A percentile compares a stretch with the other conserved stretches of the same genome.
phyloP scores from a whole-genome alignment of 305 asterid species.

The Galium porrigens region DNA sequence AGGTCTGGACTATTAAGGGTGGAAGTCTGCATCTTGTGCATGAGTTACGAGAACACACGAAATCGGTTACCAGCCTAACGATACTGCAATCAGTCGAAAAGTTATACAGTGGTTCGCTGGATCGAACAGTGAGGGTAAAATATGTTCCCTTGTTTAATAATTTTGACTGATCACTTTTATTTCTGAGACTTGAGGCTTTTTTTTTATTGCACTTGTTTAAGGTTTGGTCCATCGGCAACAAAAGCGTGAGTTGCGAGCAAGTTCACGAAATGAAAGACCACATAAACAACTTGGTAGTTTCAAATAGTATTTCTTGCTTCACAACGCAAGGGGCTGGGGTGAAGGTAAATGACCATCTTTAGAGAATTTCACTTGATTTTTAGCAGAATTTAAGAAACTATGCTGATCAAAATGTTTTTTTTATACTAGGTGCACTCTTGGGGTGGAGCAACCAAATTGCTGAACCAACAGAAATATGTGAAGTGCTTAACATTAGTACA shows the following conservation, averaged over 20 bases:
- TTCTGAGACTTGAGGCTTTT: background rate
- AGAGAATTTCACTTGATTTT: background rate
- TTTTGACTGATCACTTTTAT: background rate
- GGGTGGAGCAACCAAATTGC: conserved; percentile 46
- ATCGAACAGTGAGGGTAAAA: conserved; percentile 56
- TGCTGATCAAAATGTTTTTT: background rate
- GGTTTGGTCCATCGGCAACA: conserved; percentile 51
- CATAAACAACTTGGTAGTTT: conserved; percentile 41
- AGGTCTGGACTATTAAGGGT: conserved; percentile 50
- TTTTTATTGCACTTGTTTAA: conserved; percentile 14
- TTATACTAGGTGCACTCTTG: conserved; percentile 47
- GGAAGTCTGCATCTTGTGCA: conserved; percentile 37
- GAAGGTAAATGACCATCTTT: conserved; percentile 33
- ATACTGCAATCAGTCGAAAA: conserved; percentile 39
- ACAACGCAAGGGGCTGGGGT: conserved; percentile 71
- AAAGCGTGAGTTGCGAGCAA: conserved; percentile 45
- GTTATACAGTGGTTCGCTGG: conserved; percentile 73
- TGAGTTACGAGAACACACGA: conserved; percentile 50
- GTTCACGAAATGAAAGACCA: conserved; percentile 71
- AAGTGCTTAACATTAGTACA: conserved; percentile 52
- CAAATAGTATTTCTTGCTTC: conserved; percentile 59
- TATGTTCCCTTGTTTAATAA: background rate
- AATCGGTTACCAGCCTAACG: conserved; percentile 54
- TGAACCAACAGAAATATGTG: conserved; percentile 46
- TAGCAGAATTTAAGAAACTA: background rate